Percentiles rank a stretch among this genome's conserved stretches.
These are phyloP conservation scores for Epichloe gansuensis DNA, from an alignment of 2,329 filamentous ascomycete species.

Conservation along the genomic window DNA sequence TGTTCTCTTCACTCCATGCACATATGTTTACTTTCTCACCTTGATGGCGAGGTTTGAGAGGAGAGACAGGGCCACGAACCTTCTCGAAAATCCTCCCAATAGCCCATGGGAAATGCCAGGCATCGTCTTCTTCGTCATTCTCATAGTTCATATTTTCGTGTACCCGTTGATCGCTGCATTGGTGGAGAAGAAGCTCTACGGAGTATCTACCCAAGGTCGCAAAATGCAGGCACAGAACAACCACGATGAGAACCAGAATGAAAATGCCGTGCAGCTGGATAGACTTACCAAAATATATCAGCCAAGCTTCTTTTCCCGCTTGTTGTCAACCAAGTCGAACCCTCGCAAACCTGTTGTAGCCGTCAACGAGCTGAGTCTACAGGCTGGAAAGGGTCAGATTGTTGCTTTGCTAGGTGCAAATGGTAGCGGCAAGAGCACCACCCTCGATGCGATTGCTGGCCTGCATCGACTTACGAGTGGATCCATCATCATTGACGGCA, in stretches of 20 bases:
- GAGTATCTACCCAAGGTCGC: slow-evolving; percentile 54
- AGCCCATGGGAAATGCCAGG: slow-evolving; percentile 60
- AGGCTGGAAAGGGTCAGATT: slow-evolving; percentile 67
- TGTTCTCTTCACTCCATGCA: slow-evolving; percentile 74
- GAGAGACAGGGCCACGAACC: slow-evolving; percentile 43
- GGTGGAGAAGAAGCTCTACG: slow-evolving; percentile 63
- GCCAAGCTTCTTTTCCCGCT: slow-evolving; percentile 47
- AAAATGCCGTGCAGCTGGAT: slow-evolving; percentile 55
- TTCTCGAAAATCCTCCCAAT: slow-evolving; percentile 48
- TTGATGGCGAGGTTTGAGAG: slow-evolving; percentile 67
- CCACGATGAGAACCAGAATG: slow-evolving; percentile 14
- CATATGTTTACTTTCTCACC: slow-evolving; percentile 71
- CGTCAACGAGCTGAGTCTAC: slow-evolving; percentile 60
- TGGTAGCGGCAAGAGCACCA: slow-evolving; percentile 82
- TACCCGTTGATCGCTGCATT: slow-evolving; percentile 67
- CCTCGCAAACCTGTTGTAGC: slow-evolving; percentile 56
- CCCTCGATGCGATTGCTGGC: slow-evolving; percentile 76
- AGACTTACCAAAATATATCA: slow-evolving; percentile 69
- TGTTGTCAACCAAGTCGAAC: slow-evolving; percentile 29
- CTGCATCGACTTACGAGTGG: slow-evolving; percentile 67
- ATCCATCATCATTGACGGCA: slow-evolving; percentile 63
- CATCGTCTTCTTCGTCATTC: slow-evolving; percentile 65
- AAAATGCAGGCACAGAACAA: slow-evolving; percentile 31
- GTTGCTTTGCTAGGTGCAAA: slow-evolving; percentile 80
- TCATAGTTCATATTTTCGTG: slow-evolving; percentile 62